These are phyloP conservation scores for Psilocybe azurescens DNA, from an alignment of 768 basidiomycete genomes.

Conservation along the genomic window DNA sequence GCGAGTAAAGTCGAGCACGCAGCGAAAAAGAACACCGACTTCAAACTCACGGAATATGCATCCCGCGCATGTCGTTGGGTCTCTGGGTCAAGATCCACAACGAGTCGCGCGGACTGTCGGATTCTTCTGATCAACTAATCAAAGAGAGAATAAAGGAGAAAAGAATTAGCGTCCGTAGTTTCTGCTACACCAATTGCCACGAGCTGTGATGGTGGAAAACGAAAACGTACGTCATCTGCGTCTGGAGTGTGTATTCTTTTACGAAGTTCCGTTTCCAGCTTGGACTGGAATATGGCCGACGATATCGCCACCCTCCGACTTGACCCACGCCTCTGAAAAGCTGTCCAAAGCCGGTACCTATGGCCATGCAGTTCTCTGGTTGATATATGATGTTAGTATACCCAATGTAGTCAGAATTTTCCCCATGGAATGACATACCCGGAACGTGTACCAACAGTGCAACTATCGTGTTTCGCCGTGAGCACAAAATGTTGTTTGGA, in stretches of 20 bases:
- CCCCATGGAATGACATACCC: constrained; percentile 38
- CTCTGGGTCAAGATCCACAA: constrained; percentile 54
- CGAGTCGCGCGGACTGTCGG: constrained; percentile 61
- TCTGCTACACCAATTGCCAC: too few species aligned
- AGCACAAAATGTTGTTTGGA: constrained; percentile 24
- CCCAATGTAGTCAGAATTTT: background rate
- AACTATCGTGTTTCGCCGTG: constrained; percentile 48
- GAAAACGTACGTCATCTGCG: constrained; percentile 54
- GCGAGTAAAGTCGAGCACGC: constrained; percentile 62
- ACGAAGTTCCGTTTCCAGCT: constrained; percentile 56
- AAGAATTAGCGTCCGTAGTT: background rate
- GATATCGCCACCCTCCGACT: constrained; percentile 72
- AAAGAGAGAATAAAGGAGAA: background rate
- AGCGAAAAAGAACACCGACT: constrained; percentile 67
- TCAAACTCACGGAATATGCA: constrained; percentile 65
- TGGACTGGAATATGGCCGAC: constrained; percentile 68
- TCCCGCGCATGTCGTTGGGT: constrained; percentile 59
- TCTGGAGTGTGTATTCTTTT: constrained; percentile 56
- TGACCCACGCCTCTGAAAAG: constrained; percentile 74
- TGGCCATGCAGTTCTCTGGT: constrained; percentile 63
- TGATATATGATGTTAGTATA: background rate
- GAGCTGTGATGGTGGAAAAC: background rate
- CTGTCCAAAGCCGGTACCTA: constrained; percentile 71
- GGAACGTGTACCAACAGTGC: constrained; percentile 69
- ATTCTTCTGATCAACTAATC: constrained; percentile 62